Base-by-base conservation (phyloP, 257 asterid genomes). In the Scutellaria baicalensis region DNA sequence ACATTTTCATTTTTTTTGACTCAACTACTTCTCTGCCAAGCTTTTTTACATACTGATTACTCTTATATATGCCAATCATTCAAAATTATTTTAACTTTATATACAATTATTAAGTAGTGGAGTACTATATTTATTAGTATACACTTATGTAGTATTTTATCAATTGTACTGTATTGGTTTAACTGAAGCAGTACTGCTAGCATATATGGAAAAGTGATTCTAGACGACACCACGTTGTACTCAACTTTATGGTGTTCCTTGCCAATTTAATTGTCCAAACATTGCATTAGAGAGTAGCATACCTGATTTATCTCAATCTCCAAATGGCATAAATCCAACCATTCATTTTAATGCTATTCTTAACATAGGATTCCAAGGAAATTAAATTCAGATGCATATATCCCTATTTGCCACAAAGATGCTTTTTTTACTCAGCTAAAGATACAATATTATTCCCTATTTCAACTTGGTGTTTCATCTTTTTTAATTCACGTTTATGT, bases 351-450 rank as follows among this genome's bases (percentile, higher is more conserved):
- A 66, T 74, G 12, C 27, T 17, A 67, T 65, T 68, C 48, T 59
- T 51, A 36, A 63, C 69, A 75, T 75, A 59, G 49, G 74, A 67
- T 74, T 64, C 74, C 58, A 35, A 56, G 9, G 31, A 13, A 55
- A 23, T 23, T 23, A 27, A 56, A 65, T 20, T 73, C 35, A 39
- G 3, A 5, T 43, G 6, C 61, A 66, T 18, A 5, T 21, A 21
- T 57, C 59, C 17, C 59, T 43, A 54, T 65, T 54, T 49, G 6
- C 9, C 6, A 33, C n/a, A 48, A 64, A 65, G 45, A 56, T 56
- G 57, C 58, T 31, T 31, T 44, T 44, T 56, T 11, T 4, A 5
- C 33, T 27, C 33, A 27, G 4, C 33, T 27, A 55, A 55, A 17
- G 20, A 12, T 0, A 9, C 20, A 14, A 35, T 66, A 21, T 49